Evolutionary conservation across 208 protist species (phyloP).

Genomic region (Acanthamoeba pearcei): DNA sequence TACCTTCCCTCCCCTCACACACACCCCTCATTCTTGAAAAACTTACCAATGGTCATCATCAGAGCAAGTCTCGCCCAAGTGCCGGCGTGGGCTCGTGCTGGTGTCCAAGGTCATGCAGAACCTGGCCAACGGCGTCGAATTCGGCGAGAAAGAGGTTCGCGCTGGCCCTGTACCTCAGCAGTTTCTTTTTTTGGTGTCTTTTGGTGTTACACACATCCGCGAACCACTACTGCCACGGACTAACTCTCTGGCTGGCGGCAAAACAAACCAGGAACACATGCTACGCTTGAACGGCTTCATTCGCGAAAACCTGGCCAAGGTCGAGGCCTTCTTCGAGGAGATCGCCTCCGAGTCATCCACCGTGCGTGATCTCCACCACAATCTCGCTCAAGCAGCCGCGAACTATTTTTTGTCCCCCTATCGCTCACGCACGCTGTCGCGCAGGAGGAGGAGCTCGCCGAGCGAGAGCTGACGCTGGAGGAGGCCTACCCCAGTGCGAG

Average conservation of each 20-base stretch:
- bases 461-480: not conserved
- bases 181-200: not conserved
- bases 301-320: not conserved
- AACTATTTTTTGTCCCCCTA: too few relatives aligned
- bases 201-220: too few relatives aligned
- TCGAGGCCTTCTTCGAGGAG: slow-evolving; percentile 29
- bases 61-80: not conserved
- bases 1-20: not conserved
- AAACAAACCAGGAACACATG: not conserved
- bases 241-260: not conserved
- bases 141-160: slow-evolving; percentile 45
- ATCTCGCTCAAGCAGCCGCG: too few relatives aligned
- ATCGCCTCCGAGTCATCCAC: not conserved
- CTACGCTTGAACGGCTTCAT: slow-evolving; percentile 10
- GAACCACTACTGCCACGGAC: too few relatives aligned
- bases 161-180: not conserved
- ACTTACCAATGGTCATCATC: not conserved
- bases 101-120: slow-evolving; percentile 62
- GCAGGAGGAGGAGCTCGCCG: not conserved
- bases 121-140: slow-evolving; percentile 59
- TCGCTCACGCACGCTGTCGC: too few relatives aligned
- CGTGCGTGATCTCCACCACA: not conserved
- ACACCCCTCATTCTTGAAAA: too few relatives aligned
- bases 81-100: slow-evolving; percentile 25
- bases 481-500: not conserved